phyloP scores from a whole-genome alignment of 2,329 filamentous ascomycete genomes.

The Botrytis medusae region DNA sequence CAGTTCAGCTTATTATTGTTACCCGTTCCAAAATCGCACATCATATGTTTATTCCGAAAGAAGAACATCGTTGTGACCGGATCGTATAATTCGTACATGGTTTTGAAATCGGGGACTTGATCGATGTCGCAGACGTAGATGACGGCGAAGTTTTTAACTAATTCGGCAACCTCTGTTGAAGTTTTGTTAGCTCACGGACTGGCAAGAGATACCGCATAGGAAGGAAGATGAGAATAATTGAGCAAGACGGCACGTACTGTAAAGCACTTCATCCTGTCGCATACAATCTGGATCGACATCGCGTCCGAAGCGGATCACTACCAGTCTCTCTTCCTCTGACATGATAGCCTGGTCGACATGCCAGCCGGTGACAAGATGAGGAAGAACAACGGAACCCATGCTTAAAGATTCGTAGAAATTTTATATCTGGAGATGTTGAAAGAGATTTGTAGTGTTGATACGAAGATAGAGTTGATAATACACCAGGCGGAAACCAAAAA shows the following conservation, averaged over 20 bases:
- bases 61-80: constrained; percentile 96
- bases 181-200: background rate
- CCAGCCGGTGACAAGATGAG: constrained; percentile 89
- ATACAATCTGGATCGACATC: constrained; percentile 80
- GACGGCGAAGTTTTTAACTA: constrained; percentile 88
- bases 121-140: constrained; percentile 95
- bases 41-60: constrained; percentile 98
- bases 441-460: background rate
- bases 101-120: constrained; percentile 87
- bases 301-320: constrained; percentile 90
- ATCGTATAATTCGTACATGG: constrained; percentile 93
- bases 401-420: background rate
- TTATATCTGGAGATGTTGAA: background rate
- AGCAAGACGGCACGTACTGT: constrained; percentile 50
- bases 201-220: background rate
- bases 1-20: constrained; percentile 99
- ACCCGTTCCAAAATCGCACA: constrained; percentile 95
- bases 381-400: constrained; percentile 81
- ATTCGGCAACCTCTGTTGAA: constrained; percentile 69
- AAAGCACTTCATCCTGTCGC: constrained; percentile 89
- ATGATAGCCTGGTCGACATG: constrained; percentile 97
- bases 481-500: background rate
- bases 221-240: background rate
- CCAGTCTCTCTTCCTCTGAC: constrained; percentile 83
- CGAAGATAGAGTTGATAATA: background rate